phyloP scores from a whole-genome alignment of 2,329 filamentous ascomycete species.

The Mycocentrospora acerina region DNA sequence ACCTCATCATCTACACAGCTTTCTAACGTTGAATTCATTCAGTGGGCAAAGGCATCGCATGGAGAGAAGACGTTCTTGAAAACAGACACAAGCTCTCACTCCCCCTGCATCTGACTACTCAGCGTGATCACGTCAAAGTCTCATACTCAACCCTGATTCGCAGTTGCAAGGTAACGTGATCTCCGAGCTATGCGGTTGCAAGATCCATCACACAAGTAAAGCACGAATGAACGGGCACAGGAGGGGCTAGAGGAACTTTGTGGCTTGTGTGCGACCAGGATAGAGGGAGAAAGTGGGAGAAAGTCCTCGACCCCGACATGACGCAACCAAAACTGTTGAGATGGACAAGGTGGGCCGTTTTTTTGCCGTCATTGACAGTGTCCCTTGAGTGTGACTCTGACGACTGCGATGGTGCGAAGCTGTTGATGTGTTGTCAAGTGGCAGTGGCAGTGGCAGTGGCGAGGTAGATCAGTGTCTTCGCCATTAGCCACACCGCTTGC shows the following conservation, averaged over 20 bases:
- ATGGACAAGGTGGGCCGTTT: constrained; percentile 12
- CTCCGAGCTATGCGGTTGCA: constrained; percentile 22
- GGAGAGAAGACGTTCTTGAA: constrained; percentile 2
- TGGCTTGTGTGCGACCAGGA: constrained; percentile 34
- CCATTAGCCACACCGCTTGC: neutral
- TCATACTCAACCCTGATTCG: constrained; percentile 27
- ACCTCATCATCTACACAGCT: no score
- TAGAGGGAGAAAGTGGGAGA: constrained; percentile 24
- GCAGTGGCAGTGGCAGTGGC: no score
- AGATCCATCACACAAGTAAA: constrained; percentile 22
- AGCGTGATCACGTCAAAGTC: constrained; percentile 20
- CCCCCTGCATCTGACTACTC: constrained; percentile 28
- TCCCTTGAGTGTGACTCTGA: constrained; percentile 4
- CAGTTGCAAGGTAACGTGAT: constrained; percentile 32
- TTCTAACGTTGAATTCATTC: neutral
- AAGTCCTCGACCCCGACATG: constrained; percentile 19
- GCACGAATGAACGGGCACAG: constrained; percentile 34
- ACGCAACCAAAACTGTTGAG: constrained; percentile 27
- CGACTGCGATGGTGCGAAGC: constrained; percentile 12
- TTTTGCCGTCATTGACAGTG: constrained; percentile 10
- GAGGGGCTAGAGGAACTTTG: constrained; percentile 24
- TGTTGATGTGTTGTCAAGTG: constrained; percentile 37
- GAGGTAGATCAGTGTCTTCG: constrained; percentile 18
- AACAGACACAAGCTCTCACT: constrained; percentile 1
- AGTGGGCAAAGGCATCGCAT: no score